phyloP scores from a whole-genome alignment of 768 basidiomycete species.

The Leccinum uliginosum region DNA sequence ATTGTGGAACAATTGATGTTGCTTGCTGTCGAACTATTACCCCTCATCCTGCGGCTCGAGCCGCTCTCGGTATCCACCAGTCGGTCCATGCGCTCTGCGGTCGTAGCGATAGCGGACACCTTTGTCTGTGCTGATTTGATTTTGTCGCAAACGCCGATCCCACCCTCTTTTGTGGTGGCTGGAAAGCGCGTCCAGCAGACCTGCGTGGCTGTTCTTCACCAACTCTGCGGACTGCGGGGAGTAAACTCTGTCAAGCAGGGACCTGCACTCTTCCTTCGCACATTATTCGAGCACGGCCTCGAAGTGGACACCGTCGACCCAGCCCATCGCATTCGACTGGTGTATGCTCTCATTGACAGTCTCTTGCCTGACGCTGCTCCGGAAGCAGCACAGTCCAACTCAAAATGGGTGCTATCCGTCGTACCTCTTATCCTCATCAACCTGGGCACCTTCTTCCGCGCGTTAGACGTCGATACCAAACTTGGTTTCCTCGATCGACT shows the following conservation, averaged over 20 bases:
- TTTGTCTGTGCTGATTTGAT: constrained; percentile 52
- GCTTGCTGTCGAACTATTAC: constrained; percentile 49
- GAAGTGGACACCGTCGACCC: constrained; percentile 47
- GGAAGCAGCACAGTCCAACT: constrained; percentile 29
- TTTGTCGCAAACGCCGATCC: constrained; percentile 36
- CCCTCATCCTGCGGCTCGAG: constrained; percentile 45
- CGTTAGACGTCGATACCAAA: constrained; percentile 54
- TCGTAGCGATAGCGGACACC: constrained; percentile 45
- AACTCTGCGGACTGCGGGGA: constrained; percentile 32
- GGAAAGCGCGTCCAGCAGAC: constrained; percentile 41
- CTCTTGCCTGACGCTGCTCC: constrained; percentile 41
- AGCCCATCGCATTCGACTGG: constrained; percentile 49
- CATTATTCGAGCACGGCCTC: constrained; percentile 50
- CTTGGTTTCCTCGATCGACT: constrained; percentile 52
- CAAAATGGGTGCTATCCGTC: constrained; percentile 48
- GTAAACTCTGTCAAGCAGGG: constrained; percentile 32
- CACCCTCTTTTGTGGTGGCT: constrained; percentile 13
- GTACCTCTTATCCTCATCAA: constrained; percentile 57
- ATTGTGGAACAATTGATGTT: constrained; percentile 53
- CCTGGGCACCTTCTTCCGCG: constrained; percentile 49
- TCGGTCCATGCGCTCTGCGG: constrained; percentile 44
- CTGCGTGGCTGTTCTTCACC: constrained; percentile 48
- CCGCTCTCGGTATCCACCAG: constrained; percentile 47
- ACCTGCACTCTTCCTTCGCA: constrained; percentile 51
- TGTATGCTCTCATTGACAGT: constrained; percentile 52